Percentiles rank a stretch among this genome's conserved stretches.
These are phyloP conservation scores for Pseudogymnoascus verrucosus DNA, from an alignment of 2,329 filamentous ascomycete species.

Conservation along the genomic window DNA sequence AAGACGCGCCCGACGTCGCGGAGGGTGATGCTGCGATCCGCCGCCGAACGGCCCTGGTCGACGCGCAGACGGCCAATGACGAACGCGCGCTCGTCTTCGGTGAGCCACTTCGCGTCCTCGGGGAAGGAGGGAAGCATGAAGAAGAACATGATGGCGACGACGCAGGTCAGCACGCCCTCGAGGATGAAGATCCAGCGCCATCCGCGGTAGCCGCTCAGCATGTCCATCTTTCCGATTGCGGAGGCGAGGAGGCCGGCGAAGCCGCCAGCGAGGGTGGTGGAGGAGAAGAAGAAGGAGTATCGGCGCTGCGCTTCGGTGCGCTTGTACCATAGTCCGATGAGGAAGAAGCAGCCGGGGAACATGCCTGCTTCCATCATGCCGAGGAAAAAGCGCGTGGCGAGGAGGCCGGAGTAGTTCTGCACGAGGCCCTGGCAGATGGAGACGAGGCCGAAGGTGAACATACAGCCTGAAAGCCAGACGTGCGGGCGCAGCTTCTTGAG, in stretches of 20 bases:
- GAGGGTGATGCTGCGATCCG: slow-evolving; percentile 51
- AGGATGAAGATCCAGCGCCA: slow-evolving; percentile 84
- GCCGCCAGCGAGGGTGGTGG: slow-evolving; percentile 68
- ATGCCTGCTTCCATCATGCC: slow-evolving; percentile 70
- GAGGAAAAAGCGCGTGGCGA: slow-evolving; percentile 78
- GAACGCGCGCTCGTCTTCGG: slow-evolving; percentile 58
- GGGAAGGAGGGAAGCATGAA: slow-evolving; percentile 69
- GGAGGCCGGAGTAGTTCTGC: slow-evolving; percentile 64
- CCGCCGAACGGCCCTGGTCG: slow-evolving; percentile 61
- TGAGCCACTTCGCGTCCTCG: slow-evolving; percentile 66
- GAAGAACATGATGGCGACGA: slow-evolving; percentile 54
- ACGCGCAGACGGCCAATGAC: slow-evolving; percentile 57
- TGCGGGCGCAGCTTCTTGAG: slow-evolving; percentile 60
- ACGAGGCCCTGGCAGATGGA: slow-evolving; percentile 29
- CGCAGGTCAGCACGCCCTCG: slow-evolving; percentile 57
- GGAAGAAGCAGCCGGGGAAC: slow-evolving; percentile 66
- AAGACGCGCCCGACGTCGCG: slow-evolving; percentile 49
- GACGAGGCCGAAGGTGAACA: slow-evolving; percentile 45
- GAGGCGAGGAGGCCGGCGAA: slow-evolving; percentile 82
- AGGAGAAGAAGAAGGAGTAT: slow-evolving; percentile 89
- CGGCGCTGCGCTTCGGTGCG: slow-evolving; percentile 82
- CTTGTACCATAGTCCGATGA: slow-evolving; percentile 85
- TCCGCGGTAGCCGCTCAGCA: slow-evolving; percentile 55
- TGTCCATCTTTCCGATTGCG: slow-evolving; percentile 84
- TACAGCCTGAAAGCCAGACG: slow-evolving; percentile 70